Evolutionary conservation across 176 grass and related monocot species (phyloP).

Genomic region (Carex pumila): DNA sequence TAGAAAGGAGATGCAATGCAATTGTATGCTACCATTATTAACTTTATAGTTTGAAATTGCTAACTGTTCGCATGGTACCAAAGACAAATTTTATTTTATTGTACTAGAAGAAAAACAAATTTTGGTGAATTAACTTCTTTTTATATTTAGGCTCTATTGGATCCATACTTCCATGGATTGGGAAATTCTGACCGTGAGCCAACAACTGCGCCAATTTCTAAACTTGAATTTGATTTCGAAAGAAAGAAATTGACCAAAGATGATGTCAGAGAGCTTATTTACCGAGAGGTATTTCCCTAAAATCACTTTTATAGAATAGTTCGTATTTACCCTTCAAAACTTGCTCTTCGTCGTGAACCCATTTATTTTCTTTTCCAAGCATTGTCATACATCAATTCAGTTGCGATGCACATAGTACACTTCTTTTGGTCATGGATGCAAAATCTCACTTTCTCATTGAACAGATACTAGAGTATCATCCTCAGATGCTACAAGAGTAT

Average conservation of each 20-base stretch:
- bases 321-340: constrained; percentile 15
- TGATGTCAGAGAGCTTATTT: constrained; percentile 85
- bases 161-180: constrained; percentile 77
- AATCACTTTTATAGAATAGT: background rate
- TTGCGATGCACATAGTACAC: background rate
- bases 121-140: constrained; percentile 25
- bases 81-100: background rate
- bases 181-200: constrained; percentile 62
- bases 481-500: constrained; percentile 82
- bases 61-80: background rate
- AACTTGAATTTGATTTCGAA: constrained; percentile 94
- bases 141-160: constrained; percentile 47
- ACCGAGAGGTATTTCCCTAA: constrained; percentile 56
- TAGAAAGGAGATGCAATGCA: background rate
- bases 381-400: background rate
- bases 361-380: background rate
- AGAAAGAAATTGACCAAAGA: constrained; percentile 82
- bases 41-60: constrained; percentile 3
- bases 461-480: constrained; percentile 95
- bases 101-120: background rate
- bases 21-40: background rate
- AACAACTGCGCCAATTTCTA: constrained; percentile 55
- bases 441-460: constrained; percentile 6
- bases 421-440: background rate
- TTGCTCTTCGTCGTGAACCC: background rate